A percentile compares a stretch with the other conserved stretches of the same genome.
These are phyloP conservation scores for Phaeosphaeria sp. DNA, from an alignment of 2,329 filamentous ascomycete species.

Conservation along the genomic window DNA sequence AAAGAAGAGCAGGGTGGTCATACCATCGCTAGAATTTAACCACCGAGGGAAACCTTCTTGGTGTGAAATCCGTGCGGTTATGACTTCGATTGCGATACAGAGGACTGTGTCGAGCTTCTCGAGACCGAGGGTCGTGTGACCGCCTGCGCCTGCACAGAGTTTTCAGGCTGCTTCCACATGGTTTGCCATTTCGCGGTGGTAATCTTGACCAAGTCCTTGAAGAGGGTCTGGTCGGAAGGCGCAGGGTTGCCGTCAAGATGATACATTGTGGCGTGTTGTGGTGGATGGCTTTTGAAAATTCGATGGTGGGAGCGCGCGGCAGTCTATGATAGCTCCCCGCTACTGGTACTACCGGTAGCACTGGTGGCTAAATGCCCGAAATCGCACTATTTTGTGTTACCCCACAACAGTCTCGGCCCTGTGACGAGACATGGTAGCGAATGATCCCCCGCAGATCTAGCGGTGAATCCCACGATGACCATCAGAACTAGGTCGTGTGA, in stretches of 20 bases:
- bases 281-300: not conserved
- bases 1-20: not conserved
- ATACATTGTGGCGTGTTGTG: conserved; percentile 22
- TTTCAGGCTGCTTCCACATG: conserved; percentile 17
- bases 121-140: conserved; percentile 38
- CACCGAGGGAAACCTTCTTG: not conserved
- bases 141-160: conserved; percentile 4
- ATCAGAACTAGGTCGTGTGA: not conserved
- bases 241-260: conserved; percentile 32
- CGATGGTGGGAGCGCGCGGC: not conserved
- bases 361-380: conserved; percentile 10
- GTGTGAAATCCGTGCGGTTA: conserved; percentile 2
- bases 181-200: conserved; percentile 29
- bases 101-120: conserved; percentile 46
- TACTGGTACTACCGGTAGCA: conserved; percentile 7
- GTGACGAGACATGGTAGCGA: not conserved
- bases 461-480: conserved; percentile 5
- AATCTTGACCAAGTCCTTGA: conserved; percentile 27
- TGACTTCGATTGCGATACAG: conserved; percentile 44
- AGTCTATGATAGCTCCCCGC: conserved; percentile 1
- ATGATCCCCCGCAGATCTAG: conserved; percentile 10
- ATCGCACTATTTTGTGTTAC: conserved; percentile 6
- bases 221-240: conserved; percentile 25
- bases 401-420: not conserved
- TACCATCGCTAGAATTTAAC: not conserved